Conservation (phyloP, 1,284 basidiomycete genomes). For the Cryptococcus amylolentus region DNA sequence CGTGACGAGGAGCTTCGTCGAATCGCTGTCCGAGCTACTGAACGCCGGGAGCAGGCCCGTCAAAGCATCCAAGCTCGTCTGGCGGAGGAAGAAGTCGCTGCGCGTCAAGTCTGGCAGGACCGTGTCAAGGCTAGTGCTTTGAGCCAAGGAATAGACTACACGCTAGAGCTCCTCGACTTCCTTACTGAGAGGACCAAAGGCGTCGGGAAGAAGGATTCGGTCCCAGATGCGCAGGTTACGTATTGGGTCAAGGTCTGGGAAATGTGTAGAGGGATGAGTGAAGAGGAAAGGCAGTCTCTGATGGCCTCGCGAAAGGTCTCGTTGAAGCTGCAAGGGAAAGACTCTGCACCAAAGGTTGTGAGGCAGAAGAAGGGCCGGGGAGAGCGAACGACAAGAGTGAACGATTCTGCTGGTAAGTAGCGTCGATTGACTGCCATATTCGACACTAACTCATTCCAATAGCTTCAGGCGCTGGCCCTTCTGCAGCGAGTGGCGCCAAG, state of each 20-base stretch:
- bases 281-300: slow-evolving; percentile 3
- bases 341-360: background rate
- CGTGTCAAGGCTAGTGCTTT: slow-evolving; percentile 23
- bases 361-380: background rate
- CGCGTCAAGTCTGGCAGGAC: slow-evolving; percentile 27
- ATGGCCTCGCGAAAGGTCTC: slow-evolving; percentile 4
- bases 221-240: slow-evolving; percentile 17
- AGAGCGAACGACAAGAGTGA: background rate
- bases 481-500: background rate
- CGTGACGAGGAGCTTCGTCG: slow-evolving; percentile 4
- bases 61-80: slow-evolving; percentile 26
- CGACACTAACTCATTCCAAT: background rate
- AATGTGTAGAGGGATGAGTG: slow-evolving; percentile 8
- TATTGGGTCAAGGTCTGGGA: slow-evolving; percentile 17
- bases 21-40: slow-evolving; percentile 1
- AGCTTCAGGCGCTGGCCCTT: background rate
- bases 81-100: slow-evolving; percentile 20
- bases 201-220: slow-evolving; percentile 4
- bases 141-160: slow-evolving; percentile 15
- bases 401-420: background rate
- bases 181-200: slow-evolving; percentile 18
- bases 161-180: slow-evolving; percentile 24
- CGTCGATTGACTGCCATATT: background rate
- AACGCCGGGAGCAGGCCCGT: slow-evolving; percentile 12
- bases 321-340: background rate